Conservation (phyloP, 2,329 filamentous ascomycete species). For the Escovopsis sp. region DNA sequence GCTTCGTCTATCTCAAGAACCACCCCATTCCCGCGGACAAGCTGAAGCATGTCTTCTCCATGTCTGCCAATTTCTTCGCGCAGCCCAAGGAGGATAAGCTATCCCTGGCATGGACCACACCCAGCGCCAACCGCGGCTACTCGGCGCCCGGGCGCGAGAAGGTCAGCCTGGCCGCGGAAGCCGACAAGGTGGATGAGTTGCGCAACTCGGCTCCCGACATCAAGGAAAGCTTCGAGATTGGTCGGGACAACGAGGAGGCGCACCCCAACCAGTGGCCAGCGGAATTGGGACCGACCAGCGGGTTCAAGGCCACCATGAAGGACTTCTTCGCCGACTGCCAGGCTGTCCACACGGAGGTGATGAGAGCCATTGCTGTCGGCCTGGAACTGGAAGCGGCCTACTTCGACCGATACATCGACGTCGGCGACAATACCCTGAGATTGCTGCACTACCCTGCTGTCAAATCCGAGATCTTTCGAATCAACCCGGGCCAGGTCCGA, state of each 20-base stretch:
- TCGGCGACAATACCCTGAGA: conserved; percentile 55
- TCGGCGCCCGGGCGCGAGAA: conserved; percentile 58
- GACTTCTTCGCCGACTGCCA: conserved; percentile 64
- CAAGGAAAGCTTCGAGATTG: conserved; percentile 53
- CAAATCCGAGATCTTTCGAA: conserved; percentile 46
- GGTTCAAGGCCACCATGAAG: conserved; percentile 60
- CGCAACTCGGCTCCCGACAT: conserved; percentile 46
- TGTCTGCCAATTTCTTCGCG: conserved; percentile 57
- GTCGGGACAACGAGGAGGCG: conserved; percentile 40
- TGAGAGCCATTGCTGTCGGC: conserved; percentile 73
- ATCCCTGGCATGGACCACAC: conserved; percentile 53
- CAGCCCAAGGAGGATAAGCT: conserved; percentile 49
- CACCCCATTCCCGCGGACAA: conserved; percentile 51
- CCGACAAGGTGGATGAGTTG: conserved; percentile 39
- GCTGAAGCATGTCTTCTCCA: conserved; percentile 47
- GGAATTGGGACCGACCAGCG: conserved; percentile 21
- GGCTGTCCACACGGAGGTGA: conserved; percentile 58
- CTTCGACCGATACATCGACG: conserved; percentile 63
- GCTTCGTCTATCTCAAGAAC: conserved; percentile 80
- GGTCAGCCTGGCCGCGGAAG: conserved; percentile 42
- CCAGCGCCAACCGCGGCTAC: conserved; percentile 61
- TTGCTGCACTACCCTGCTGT: conserved; percentile 67
- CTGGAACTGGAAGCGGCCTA: conserved; percentile 56
- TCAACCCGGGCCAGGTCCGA: conserved; percentile 55
- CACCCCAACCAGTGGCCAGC: conserved; percentile 66